phyloP scores from a whole-genome alignment of 108 stramenopile species.

The Aurantiochytrium sp. region DNA sequence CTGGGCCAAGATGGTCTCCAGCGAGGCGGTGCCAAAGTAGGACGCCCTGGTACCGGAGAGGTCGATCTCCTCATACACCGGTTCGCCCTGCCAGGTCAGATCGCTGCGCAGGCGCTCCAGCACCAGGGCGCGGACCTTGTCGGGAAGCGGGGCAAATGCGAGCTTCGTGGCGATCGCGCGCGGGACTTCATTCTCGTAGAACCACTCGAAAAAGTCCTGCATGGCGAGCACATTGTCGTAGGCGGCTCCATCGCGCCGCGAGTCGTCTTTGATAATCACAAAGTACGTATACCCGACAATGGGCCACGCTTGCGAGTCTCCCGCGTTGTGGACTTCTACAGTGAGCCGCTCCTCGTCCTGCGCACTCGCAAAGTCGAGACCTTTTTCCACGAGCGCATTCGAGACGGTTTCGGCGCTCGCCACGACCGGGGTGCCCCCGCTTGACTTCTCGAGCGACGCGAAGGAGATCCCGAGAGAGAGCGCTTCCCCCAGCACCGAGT shows the following conservation, averaged over 20 bases:
- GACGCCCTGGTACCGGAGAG: background rate
- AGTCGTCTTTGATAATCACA: background rate
- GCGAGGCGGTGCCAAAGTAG: background rate
- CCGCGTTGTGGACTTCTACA: background rate
- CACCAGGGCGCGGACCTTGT: background rate
- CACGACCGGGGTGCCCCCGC: background rate
- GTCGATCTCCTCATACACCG: background rate
- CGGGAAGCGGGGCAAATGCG: background rate
- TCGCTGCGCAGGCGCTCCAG: background rate
- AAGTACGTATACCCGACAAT: constrained; percentile 21
- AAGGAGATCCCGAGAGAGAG: background rate
- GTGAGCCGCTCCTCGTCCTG: background rate
- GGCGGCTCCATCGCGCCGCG: background rate
- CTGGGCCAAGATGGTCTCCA: background rate
- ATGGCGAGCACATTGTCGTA: background rate
- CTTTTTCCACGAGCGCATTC: background rate
- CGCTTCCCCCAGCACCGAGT: background rate
- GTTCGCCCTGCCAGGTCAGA: background rate
- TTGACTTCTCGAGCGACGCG: background rate
- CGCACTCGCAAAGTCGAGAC: background rate
- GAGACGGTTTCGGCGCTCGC: background rate
- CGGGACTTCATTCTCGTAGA: background rate
- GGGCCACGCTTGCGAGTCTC: background rate
- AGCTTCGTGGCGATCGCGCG: background rate
- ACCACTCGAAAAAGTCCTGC: constrained; percentile 12